Evolutionary conservation across 306 rosid species (phyloP), one percentile per base, ranked within the genome.

Genomic region (Sphenostylis stenocarpa): DNA sequence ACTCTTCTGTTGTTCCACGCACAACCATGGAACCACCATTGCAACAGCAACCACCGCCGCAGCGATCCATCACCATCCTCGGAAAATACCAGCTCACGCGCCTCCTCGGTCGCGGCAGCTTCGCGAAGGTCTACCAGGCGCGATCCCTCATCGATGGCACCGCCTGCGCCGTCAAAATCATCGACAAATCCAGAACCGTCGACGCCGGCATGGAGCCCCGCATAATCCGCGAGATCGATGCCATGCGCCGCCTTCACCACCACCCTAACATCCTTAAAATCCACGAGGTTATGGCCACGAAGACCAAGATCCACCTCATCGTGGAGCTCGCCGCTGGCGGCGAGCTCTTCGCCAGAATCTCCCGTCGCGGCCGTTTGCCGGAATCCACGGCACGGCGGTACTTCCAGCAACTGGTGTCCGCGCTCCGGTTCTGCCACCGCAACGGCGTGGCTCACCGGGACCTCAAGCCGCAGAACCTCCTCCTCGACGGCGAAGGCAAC

Each of bases 361-460:
- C 69, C 1, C 84, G 86, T 7, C 80, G 86, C 1, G 91, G 91
- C 0, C 72, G 73, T 12, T 0, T 91, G 0, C 57, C 81, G 28
- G 98, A 91, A 28, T 28, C 81, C 0, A 44, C 76, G 1, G 94
- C 91, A 0, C 88, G 97, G 20, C 86, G 85, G 0, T 87, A 91
- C 77, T 87, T 94, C 28, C 92, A 94, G 80, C 96, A 94, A 43
- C 76, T 94, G 2, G 88, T 89, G 24, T 88, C 94, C 2, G 97
- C 96, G 0, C 73, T 90, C 2, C 66, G 80, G 1, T 94, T 94
- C 83, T 91, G 97, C 75, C 97, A 94, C 85, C 83, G 82, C 7
- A 87, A 83, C 86, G 96, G 96, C 73, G 77, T 91, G 33, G 91
- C 94, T 0, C 98, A 94, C 85, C 97, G 98, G 1, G 98, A 94